phyloP scores from a whole-genome alignment of 306 rosid genomes.

The Lathyrus oleraceus region DNA sequence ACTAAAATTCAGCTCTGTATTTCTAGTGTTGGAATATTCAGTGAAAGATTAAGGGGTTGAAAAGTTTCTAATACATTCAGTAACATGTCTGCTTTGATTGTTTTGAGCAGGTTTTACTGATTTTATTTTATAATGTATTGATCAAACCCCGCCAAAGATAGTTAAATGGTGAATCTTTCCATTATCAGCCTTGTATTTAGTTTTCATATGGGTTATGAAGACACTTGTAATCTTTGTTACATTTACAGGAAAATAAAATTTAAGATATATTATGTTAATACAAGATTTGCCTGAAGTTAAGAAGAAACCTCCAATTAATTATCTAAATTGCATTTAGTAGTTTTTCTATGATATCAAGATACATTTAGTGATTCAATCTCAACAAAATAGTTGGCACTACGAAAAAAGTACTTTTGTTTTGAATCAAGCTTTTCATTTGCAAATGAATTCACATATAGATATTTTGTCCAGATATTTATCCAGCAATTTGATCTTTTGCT shows the following conservation, averaged over 20 bases:
- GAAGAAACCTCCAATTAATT: slow-evolving; percentile 15
- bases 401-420: not conserved
- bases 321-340: slow-evolving; percentile 7
- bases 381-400: not conserved
- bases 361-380: not conserved
- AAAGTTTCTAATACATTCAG: not conserved
- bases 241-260: not conserved
- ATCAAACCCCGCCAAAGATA: slow-evolving; percentile 3
- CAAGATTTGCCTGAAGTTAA: slow-evolving; percentile 5
- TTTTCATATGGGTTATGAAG: not conserved
- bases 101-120: slow-evolving; percentile 13
- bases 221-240: slow-evolving; percentile 4
- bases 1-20: not conserved
- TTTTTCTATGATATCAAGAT: not conserved
- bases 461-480: slow-evolving; percentile 66
- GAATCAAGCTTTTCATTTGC: slow-evolving; percentile 20
- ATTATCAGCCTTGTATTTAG: slow-evolving; percentile 6
- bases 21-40: slow-evolving; percentile 7
- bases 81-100: not conserved
- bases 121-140: not conserved
- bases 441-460: slow-evolving; percentile 4
- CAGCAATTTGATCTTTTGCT: slow-evolving; percentile 95
- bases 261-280: not conserved
- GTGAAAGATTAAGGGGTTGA: not conserved
- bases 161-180: slow-evolving; percentile 23